Percentiles rank a stretch among this genome's conserved stretches.
phyloP scores from a whole-genome alignment of 352 stramenopile species.

The Pythium phragmitis region DNA sequence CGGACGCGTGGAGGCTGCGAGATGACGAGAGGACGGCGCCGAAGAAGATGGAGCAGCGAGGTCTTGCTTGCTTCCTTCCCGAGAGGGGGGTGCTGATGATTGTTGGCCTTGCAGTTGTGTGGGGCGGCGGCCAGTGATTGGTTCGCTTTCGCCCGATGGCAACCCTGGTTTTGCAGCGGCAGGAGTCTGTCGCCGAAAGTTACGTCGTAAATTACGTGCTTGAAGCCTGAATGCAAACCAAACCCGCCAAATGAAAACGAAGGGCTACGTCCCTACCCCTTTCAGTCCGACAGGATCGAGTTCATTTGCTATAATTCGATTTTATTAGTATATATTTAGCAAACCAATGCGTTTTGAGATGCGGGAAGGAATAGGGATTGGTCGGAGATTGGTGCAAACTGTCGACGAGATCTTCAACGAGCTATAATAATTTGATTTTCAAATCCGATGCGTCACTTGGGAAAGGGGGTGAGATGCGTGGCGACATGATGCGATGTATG shows the following conservation, averaged over 20 bases:
- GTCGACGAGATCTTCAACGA: constrained; percentile 6
- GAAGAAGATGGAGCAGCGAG: not conserved
- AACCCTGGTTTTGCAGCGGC: constrained; percentile 5
- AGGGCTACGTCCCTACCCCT: not conserved
- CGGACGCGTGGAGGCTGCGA: not conserved
- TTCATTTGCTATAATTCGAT: not conserved
- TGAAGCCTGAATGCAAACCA: constrained; percentile 36
- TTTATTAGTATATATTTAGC: not conserved
- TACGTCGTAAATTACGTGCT: constrained; percentile 32
- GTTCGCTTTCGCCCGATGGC: constrained; percentile 17
- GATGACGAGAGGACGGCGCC: not conserved
- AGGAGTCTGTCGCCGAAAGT: constrained; percentile 22
- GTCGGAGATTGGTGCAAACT: not conserved
- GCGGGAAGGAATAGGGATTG: not conserved
- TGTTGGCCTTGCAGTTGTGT: constrained; percentile 27
- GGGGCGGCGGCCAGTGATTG: constrained; percentile 19
- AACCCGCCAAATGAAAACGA: constrained; percentile 24
- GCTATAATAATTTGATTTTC: not conserved
- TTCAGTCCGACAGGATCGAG: not conserved
- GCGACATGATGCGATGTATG: not conserved
- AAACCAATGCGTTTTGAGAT: not conserved
- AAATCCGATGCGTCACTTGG: constrained; percentile 22
- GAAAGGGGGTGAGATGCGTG: constrained; percentile 3
- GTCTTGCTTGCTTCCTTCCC: not conserved
- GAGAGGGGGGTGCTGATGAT: not conserved